Conservation (phyloP, 2,329 filamentous ascomycete genomes). For the Fusarium caatingaense region DNA sequence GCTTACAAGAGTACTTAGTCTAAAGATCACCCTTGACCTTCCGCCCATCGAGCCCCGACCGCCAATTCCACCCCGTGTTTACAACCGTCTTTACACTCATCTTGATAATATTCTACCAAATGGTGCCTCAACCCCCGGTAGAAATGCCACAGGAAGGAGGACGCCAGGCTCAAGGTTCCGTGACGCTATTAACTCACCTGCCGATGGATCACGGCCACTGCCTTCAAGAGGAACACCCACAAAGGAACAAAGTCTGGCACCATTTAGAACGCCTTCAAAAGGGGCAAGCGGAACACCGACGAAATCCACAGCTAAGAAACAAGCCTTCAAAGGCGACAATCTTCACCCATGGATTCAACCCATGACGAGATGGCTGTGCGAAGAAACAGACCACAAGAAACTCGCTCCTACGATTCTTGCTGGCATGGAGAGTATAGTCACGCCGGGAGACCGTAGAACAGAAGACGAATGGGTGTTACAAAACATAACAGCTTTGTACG, state of each 20-base stretch:
- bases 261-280: conserved; percentile 54
- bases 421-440: conserved; percentile 71
- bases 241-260: conserved; percentile 58
- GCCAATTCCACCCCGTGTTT: conserved; percentile 81
- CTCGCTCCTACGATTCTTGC: conserved; percentile 80
- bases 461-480: conserved; percentile 62
- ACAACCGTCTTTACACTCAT: conserved; percentile 85
- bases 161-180: conserved; percentile 51
- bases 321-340: conserved; percentile 47
- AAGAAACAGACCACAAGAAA: conserved; percentile 67
- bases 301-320: conserved; percentile 55
- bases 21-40: conserved; percentile 81
- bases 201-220: conserved; percentile 48
- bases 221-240: conserved; percentile 59
- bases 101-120: conserved; percentile 77
- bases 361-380: conserved; percentile 72
- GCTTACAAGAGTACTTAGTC: conserved; percentile 57
- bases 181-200: conserved; percentile 42
- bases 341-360: conserved; percentile 76
- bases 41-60: conserved; percentile 80
- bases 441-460: conserved; percentile 56
- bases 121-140: conserved; percentile 49
- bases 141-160: conserved; percentile 47
- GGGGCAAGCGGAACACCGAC: conserved; percentile 52
- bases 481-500: conserved; percentile 66